These are phyloP conservation scores for Blastobotrys raffinosifermentans DNA, from an alignment of 1,139 yeast genomes.

Conservation along the genomic window DNA sequence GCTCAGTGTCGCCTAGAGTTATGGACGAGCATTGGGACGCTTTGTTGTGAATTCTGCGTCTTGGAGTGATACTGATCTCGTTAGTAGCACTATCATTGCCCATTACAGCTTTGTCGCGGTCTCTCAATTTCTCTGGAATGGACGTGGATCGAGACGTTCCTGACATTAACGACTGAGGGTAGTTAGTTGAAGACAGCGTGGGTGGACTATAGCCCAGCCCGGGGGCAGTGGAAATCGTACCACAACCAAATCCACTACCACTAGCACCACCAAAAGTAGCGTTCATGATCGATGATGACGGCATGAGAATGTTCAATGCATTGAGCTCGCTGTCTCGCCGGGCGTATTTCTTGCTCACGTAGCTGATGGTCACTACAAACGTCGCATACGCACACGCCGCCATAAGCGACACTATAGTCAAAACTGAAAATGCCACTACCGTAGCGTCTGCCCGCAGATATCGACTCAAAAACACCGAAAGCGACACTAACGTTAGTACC, in stretches of 20 bases:
- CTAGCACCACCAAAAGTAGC: too few species aligned
- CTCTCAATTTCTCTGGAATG: not conserved
- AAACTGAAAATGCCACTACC: not conserved
- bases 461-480: not conserved
- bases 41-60: not conserved
- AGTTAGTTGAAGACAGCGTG: not conserved
- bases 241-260: too few species aligned
- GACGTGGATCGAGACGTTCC: not conserved
- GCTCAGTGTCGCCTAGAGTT: not conserved
- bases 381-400: not conserved
- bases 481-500: not conserved
- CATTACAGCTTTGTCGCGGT: not conserved
- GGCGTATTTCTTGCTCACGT: not conserved
- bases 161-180: not conserved
- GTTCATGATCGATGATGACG: not conserved
- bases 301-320: not conserved
- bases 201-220: too few species aligned
- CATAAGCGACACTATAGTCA: not conserved
- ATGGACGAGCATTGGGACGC: not conserved
- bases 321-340: not conserved
- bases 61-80: not conserved
- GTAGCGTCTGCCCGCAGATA: not conserved
- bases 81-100: not conserved
- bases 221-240: too few species aligned
- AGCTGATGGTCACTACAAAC: constrained; percentile 1